Conservation (phyloP, 371 early-diverging fungal species). For the Mortierella sp. region DNA sequence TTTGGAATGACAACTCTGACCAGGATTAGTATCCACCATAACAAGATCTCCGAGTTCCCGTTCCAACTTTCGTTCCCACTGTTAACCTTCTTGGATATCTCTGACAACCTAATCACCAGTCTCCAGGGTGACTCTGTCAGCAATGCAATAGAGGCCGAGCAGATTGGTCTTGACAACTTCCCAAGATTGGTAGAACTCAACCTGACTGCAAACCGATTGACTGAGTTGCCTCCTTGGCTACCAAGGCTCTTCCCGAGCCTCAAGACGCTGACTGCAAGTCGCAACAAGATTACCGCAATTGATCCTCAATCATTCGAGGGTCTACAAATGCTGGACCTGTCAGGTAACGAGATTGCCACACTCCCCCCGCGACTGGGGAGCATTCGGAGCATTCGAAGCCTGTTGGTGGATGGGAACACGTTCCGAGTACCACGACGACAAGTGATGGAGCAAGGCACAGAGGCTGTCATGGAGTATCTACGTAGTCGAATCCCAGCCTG, state of each 20-base stretch:
- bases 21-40: conserved; percentile 61
- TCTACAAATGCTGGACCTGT: conserved; percentile 61
- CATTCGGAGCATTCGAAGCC: conserved; percentile 57
- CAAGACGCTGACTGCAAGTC: conserved; percentile 56
- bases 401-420: conserved; percentile 70
- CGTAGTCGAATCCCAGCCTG: conserved; percentile 55
- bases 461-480: conserved; percentile 66
- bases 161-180: conserved; percentile 46
- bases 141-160: conserved; percentile 2
- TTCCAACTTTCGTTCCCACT: conserved; percentile 54
- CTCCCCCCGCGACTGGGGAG: conserved; percentile 71
- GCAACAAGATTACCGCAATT: conserved; percentile 64
- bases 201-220: conserved; percentile 57
- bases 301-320: conserved; percentile 57
- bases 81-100: conserved; percentile 59
- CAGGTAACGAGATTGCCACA: conserved; percentile 67
- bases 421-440: conserved; percentile 74
- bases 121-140: conserved; percentile 9
- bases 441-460: conserved; percentile 71
- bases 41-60: conserved; percentile 58
- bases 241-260: conserved; percentile 59
- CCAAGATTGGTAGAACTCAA: conserved; percentile 61
- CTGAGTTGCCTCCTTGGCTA: conserved; percentile 56
- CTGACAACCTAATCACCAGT: conserved; percentile 62
- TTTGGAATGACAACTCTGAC: conserved; percentile 56